Evolutionary conservation across 2,329 filamentous ascomycete genomes (phyloP), one percentile per base, ranked within the genome.

Genomic region (Nothophoma quercina): DNA sequence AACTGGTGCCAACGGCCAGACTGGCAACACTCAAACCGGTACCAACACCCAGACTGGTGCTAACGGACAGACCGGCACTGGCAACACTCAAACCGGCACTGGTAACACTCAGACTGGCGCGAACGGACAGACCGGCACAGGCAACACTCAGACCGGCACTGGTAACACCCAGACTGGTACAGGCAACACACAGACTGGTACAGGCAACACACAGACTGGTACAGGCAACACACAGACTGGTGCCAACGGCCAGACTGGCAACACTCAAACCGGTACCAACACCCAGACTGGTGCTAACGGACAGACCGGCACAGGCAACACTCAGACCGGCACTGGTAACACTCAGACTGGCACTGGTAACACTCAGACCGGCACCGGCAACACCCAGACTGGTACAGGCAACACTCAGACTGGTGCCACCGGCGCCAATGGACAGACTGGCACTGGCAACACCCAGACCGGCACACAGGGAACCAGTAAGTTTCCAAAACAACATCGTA

Each of bases 401-500:
- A 26, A 49, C 16, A 33, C 19, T 13, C 34, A 40, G 36, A 30
- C 18, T 7, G 39, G 39, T 8, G 9, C 29, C 29, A 18, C 44
- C 3, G 41, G 41, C n/a, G 47, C 40, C 42, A 39, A 32, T 16
- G 28, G 23, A 25, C 41, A 39, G 13, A 49, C 50, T n/a, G 45
- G 39, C 41, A n/a, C 32, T 33, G 40, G 23, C 23, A 45, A 41
- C 26, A 15, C 26, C 15, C 39, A 44, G 35, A 32, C 43, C 10
- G 42, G 41, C 13, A 15, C 45, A 28, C 45, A 49, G 13, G 45
- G 45, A 49, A 35, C 25, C 39, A 43, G 47, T 50, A 43, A 10
- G 46, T 39, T n/a, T n/a, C n/a, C n/a, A n/a, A n/a, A n/a, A n/a
- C n/a, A n/a, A n/a, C n/a, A n/a, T n/a, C n/a, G n/a, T n/a, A n/a